Base-by-base conservation (phyloP, 352 stramenopile species). In the Globisporangium cylindrosporum region DNA sequence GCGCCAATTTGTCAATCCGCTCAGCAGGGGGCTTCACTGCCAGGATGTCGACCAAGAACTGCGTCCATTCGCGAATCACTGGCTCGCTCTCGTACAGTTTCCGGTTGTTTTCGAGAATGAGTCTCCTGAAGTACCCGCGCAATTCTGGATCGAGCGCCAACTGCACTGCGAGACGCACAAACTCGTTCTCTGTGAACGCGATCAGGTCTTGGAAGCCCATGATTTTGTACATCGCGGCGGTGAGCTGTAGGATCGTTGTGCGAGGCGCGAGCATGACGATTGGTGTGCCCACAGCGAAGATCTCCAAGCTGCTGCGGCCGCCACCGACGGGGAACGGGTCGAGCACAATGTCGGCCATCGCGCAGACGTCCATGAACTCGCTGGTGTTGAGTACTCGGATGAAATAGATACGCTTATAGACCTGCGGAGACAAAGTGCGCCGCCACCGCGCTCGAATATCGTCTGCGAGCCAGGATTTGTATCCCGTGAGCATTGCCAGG, bases 281-380 rank as follows among this genome's bases (percentile, higher is more conserved):
- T 1, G 82, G 82, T 4, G 81, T 87, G 20, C 82, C 84, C 1
- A 85, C 79, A 0, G 78, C 73, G 49, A 91, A 88, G 8, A 90
- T 77, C 64, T 90, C 84, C 3, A 92, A 64, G 59, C 71, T 86
- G 24, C 76, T 88, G 8, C 82, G 68, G 0, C 84, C 82, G 3
- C 84, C 82, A 20, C 82, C 84, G 1, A 91, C 75, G 6, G 84
- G 84, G 65, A 90, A 92, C 22, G 82, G 79, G 29, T 92, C 82
- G 34, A 84, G 51, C 12, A 91, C 81, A 6, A 90, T 51, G 51
- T 88, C 76, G 5, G 76, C 77, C 51, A 84, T 67, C 7, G 73
- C 71, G 24, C 73, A 77, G 18, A 90, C 54, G 24, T 61, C 62
- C 9, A 84, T 51, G 36, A 89, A 91, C 54, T 89, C 79, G 29